phyloP scores from a whole-genome alignment of 2,329 filamentous ascomycete genomes.

The Diaporthe humulicola region DNA sequence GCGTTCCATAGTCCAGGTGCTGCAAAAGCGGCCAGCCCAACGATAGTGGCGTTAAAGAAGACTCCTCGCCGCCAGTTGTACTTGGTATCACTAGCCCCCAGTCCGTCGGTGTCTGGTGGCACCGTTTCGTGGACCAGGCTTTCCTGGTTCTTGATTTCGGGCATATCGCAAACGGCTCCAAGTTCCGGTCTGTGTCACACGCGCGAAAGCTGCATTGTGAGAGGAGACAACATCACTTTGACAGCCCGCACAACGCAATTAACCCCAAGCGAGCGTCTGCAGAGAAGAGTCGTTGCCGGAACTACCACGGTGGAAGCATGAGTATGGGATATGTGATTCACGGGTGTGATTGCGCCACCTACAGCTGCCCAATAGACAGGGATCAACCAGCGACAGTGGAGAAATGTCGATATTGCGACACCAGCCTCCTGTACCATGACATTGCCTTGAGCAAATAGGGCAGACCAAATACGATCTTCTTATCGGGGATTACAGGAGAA shows the following conservation, averaged over 20 bases:
- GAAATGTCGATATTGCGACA: neutral
- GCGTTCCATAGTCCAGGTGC: constrained; percentile 50
- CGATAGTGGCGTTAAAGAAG: constrained; percentile 47
- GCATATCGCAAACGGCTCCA: neutral
- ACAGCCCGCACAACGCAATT: neutral
- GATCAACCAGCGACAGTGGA: neutral
- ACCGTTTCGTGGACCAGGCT: neutral
- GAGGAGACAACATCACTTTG: neutral
- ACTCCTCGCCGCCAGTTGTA: constrained; percentile 46
- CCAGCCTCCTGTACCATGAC: neutral
- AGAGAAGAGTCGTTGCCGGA: neutral
- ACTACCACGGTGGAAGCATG: too few relatives aligned
- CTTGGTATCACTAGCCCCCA: neutral
- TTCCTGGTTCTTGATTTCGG: neutral
- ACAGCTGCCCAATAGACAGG: neutral
- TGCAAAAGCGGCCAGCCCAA: constrained; percentile 45
- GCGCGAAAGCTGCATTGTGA: neutral
- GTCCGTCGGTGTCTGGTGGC: neutral
- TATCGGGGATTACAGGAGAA: neutral
- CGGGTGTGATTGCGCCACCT: constrained; percentile 15
- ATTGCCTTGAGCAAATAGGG: too few relatives aligned
- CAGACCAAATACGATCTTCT: neutral
- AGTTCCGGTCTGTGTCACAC: neutral
- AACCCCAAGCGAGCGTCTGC: neutral
- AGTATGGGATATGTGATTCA: neutral